A percentile compares a stretch with the other conserved stretches of the same genome.
These are phyloP conservation scores for Alopecurus myosuroides DNA, from an alignment of 176 grass and related monocot genomes.

Conservation along the genomic window DNA sequence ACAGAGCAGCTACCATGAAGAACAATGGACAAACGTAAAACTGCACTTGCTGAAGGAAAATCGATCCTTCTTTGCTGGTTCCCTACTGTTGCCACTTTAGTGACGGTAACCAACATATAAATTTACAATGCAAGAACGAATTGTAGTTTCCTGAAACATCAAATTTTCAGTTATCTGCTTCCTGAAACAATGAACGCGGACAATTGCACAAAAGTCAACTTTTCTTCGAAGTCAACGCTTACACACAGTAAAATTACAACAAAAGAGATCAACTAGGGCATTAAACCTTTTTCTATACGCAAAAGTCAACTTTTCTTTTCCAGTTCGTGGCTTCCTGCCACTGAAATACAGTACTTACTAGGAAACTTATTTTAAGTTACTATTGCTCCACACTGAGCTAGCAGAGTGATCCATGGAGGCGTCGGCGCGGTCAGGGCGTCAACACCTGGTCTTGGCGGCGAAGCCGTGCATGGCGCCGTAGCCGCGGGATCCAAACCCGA, in stretches of 20 bases:
- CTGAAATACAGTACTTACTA: background rate
- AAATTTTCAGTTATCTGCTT: background rate
- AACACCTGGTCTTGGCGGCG: constrained; percentile 39
- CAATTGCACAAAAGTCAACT: background rate
- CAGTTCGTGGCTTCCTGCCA: background rate
- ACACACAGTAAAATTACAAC: constrained; percentile 1
- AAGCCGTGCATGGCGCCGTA: constrained; percentile 61
- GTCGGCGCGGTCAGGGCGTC: background rate
- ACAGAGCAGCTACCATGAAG: background rate
- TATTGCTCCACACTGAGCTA: constrained; percentile 16
- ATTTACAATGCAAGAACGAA: background rate
- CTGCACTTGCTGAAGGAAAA: background rate
- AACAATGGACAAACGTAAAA: background rate
- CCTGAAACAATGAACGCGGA: background rate
- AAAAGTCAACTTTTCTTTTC: constrained; percentile 7
- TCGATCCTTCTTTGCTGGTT: constrained; percentile 1
- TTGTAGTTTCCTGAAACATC: background rate
- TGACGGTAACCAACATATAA: background rate
- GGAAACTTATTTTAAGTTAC: background rate
- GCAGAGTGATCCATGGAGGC: background rate
- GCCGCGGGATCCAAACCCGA: constrained; percentile 55
- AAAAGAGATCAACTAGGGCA: constrained; percentile 2
- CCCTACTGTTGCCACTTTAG: too few relatives aligned
- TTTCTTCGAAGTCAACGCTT: background rate
- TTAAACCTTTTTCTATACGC: constrained; percentile 12